Base-by-base conservation (phyloP, 805 yeast species). In the Blastobotrys parvus region DNA sequence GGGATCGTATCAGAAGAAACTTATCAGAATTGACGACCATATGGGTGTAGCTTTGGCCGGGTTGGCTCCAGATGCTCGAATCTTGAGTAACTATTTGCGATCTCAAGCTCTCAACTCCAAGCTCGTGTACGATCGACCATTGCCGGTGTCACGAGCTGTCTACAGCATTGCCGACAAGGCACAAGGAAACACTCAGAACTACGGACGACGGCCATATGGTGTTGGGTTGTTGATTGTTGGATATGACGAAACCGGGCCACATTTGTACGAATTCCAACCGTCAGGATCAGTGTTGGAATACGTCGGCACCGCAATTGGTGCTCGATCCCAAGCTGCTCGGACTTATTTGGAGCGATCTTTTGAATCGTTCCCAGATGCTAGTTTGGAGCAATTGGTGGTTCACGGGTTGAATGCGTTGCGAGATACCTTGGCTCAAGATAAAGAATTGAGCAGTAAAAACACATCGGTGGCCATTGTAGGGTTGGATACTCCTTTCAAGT, bases 131-230 rank as follows among this genome's bases (percentile, higher is more conserved):
- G 81, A 87, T 65, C 78, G 95, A 57, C 89, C 95, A 13, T 69
- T 92, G 47, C 80, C 85, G 49, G 79, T 89, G 15, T 77, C 82
- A 45, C 79, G 80, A 55, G 95, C 96, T 2, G 95, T 87, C 13
- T 71, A 77, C 53, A 68, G 88, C 44, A 77, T 92, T 57, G 95
- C 96, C 21, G 96, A 90, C 63, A 92, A 92, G 69, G 98, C 99
- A 0, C 99, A 92, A 66, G 80, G 78, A 53, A 90, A 92, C 67
- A 92, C 99, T 33, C 97, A 92, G 67, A 79, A 85, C 47, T 88
- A 92, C 57, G 97, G 97, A 5, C 82, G 90, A 8, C 80, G 99
- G 64, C 99, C 99, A 7, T 92, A 92, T 60, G 99, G 99, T 51
- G 98, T 92, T 18, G 99, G 99, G 2, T 71, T 92, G 50, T 69